phyloP scores from a whole-genome alignment of 768 basidiomycete species.

The Boletus sp. region DNA sequence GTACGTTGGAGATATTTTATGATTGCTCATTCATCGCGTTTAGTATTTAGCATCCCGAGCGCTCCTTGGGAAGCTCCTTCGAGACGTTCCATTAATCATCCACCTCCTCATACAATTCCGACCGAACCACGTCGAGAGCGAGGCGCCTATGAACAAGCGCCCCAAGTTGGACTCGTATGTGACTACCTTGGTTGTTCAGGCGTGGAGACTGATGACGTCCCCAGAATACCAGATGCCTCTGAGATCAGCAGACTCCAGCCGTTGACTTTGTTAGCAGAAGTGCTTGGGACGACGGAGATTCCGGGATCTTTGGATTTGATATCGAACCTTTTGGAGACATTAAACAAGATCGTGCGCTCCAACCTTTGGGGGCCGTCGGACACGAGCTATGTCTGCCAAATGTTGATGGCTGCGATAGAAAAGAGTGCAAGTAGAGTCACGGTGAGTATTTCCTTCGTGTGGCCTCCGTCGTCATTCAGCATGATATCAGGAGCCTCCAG shows the following conservation, averaged over 20 bases:
- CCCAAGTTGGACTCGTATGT: constrained; percentile 61
- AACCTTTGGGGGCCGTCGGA: constrained; percentile 57
- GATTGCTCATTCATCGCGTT: neutral
- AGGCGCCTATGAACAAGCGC: constrained; percentile 60
- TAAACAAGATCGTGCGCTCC: constrained; percentile 62
- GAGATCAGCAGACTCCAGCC: constrained; percentile 42
- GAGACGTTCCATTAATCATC: constrained; percentile 50
- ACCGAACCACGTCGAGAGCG: constrained; percentile 39
- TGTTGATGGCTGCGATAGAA: constrained; percentile 80
- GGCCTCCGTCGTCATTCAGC: neutral
- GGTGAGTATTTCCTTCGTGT: constrained; percentile 36
- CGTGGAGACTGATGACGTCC: neutral
- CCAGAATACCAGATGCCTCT: constrained; percentile 20
- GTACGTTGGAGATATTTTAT: neutral
- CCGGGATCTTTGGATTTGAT: constrained; percentile 72
- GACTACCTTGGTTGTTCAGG: constrained; percentile 9
- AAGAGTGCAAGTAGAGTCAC: constrained; percentile 53
- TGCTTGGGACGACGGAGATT: constrained; percentile 59
- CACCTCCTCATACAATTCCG: constrained; percentile 50
- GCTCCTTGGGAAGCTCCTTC: constrained; percentile 46
- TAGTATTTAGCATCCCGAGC: constrained; percentile 48
- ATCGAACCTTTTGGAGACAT: constrained; percentile 64
- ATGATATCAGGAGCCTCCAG: constrained; percentile 46
- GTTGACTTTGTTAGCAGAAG: constrained; percentile 63
- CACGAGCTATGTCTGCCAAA: constrained; percentile 74